Conservation (phyloP, 106 monocot species). For the Acorus calamus region DNA sequence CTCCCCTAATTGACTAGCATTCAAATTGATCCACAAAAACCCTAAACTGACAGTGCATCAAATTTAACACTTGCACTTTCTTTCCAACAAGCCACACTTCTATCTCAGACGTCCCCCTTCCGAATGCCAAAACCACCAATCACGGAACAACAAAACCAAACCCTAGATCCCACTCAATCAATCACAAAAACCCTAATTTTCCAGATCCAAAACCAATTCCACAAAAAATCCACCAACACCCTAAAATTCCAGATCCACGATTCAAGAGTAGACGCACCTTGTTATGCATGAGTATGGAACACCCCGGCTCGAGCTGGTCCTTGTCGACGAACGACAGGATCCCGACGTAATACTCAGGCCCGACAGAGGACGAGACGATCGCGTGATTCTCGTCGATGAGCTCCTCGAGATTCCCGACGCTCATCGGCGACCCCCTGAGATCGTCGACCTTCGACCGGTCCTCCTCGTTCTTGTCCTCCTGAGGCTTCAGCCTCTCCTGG, state of each 20-base stretch:
- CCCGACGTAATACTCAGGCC: slow-evolving; percentile 93
- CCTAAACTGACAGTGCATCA: too few relatives aligned
- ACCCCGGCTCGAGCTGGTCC: slow-evolving; percentile 97
- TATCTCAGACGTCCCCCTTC: too few relatives aligned
- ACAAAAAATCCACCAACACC: neutral
- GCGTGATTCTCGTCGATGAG: slow-evolving; percentile 97
- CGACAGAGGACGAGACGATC: slow-evolving; percentile 88
- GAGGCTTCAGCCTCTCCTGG: slow-evolving; percentile 84
- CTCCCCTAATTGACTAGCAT: too few relatives aligned
- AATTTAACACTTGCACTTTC: too few relatives aligned
- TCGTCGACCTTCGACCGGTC: slow-evolving; percentile 96
- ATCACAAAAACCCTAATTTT: too few relatives aligned
- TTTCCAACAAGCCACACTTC: too few relatives aligned
- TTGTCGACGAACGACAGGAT: slow-evolving; percentile 96
- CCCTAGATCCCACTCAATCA: too few relatives aligned
- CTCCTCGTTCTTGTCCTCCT: slow-evolving; percentile 97
- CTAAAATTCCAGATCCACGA: neutral
- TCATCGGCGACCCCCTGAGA: slow-evolving; percentile 88
- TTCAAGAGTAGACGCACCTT: slow-evolving; percentile 31
- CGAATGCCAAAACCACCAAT: too few relatives aligned
- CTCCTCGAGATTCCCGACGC: slow-evolving; percentile 95
- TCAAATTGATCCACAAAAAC: too few relatives aligned
- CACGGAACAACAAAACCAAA: too few relatives aligned
- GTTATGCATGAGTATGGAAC: slow-evolving; percentile 96
- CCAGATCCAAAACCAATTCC: neutral